phyloP scores from a whole-genome alignment of 129 eudicot species.

The Calendula officinalis region DNA sequence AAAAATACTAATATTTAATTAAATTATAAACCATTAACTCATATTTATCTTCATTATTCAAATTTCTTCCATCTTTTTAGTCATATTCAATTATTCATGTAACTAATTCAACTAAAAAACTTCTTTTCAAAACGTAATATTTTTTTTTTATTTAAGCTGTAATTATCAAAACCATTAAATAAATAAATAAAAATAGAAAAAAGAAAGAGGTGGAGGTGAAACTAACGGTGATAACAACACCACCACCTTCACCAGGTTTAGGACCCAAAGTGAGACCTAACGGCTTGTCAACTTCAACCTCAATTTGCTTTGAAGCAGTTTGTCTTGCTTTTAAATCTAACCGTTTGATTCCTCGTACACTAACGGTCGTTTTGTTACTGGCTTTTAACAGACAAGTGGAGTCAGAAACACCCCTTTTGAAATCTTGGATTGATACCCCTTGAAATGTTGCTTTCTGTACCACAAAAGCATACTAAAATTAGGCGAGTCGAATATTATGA shows the following conservation, averaged over 20 bases:
- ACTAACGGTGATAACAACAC: constrained; percentile 85
- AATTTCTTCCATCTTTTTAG: too few relatives aligned
- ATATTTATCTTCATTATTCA: too few relatives aligned
- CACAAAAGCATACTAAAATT: constrained; percentile 13
- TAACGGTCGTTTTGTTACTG: constrained; percentile 7
- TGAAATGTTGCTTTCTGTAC: constrained; percentile 71
- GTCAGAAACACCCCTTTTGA: constrained; percentile 40
- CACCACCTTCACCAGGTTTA: constrained; percentile 89
- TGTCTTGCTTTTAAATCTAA: constrained; percentile 65
- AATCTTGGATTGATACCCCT: constrained; percentile 66
- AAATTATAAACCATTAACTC: too few relatives aligned
- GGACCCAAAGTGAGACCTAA: constrained; percentile 91
- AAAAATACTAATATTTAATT: too few relatives aligned
- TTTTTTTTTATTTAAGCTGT: too few relatives aligned
- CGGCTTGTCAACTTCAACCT: constrained; percentile 97
- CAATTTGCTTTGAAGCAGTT: constrained; percentile 76
- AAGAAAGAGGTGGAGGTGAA: neutral
- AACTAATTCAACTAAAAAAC: too few relatives aligned
- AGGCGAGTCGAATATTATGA: too few relatives aligned
- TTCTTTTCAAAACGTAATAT: too few relatives aligned
- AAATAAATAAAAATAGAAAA: neutral
- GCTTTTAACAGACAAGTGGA: constrained; percentile 32
- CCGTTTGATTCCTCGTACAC: constrained; percentile 30
- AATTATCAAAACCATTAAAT: too few relatives aligned
- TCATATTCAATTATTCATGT: too few relatives aligned